A percentile compares a stretch with the other conserved stretches of the same genome.
phyloP scores from a whole-genome alignment of 768 basidiomycete species.

The Paxillus rubicundulus region DNA sequence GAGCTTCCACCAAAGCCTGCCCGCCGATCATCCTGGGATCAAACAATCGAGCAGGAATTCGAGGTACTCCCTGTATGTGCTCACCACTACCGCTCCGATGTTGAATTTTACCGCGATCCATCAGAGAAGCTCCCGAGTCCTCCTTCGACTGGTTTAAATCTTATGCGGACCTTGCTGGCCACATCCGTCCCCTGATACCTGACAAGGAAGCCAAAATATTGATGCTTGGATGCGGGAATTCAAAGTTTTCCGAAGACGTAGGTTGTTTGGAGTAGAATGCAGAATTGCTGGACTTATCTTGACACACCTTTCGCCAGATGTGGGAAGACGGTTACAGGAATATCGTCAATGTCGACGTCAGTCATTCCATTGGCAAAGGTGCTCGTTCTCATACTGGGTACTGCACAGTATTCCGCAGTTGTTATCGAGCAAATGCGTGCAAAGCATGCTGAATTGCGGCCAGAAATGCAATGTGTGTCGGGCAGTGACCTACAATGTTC shows the following conservation, averaged over 20 bases:
- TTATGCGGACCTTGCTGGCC: slow-evolving; percentile 65
- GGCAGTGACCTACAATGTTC: background rate
- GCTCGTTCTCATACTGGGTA: background rate
- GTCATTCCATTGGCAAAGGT: slow-evolving; percentile 17
- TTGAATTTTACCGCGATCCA: slow-evolving; percentile 5
- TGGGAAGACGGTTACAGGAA: slow-evolving; percentile 83
- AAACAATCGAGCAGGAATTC: slow-evolving; percentile 50
- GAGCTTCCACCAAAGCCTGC: slow-evolving; percentile 14
- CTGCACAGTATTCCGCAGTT: slow-evolving; percentile 64
- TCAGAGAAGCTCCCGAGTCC: slow-evolving; percentile 56
- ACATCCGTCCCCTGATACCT: slow-evolving; percentile 62
- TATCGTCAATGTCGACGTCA: slow-evolving; percentile 76
- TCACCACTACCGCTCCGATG: background rate
- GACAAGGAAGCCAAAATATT: slow-evolving; percentile 59
- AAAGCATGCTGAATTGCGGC: slow-evolving; percentile 47
- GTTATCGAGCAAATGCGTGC: slow-evolving; percentile 72
- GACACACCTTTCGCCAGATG: slow-evolving; percentile 52
- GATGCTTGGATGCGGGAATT: slow-evolving; percentile 86
- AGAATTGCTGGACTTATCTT: background rate
- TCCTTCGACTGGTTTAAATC: slow-evolving; percentile 88
- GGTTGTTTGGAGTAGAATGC: slow-evolving; percentile 6
- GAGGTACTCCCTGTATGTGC: slow-evolving; percentile 61
- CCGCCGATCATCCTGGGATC: background rate
- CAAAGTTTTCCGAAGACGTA: slow-evolving; percentile 76
- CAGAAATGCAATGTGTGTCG: slow-evolving; percentile 69